Evolutionary conservation across 1,139 yeast genomes (phyloP).

Genomic region (Geotrichum klebahnii): DNA sequence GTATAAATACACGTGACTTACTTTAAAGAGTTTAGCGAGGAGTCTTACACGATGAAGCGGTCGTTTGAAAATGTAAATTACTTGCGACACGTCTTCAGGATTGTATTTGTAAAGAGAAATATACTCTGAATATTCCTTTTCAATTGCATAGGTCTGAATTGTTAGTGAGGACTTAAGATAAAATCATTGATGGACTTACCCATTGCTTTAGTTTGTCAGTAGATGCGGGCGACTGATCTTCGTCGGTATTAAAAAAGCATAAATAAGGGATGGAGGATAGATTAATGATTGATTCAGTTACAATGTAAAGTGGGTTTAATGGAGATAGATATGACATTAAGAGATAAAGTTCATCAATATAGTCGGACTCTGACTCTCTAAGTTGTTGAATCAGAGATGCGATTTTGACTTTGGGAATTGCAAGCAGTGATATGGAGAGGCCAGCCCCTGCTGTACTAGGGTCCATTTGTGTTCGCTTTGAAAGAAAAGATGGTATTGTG

Average conservation of each 20-base stretch:
- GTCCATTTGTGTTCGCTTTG: neutral
- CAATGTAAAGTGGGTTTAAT: neutral
- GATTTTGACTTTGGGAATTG: conserved; percentile 2
- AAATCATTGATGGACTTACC: conserved; percentile 10
- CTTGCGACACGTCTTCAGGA: conserved; percentile 38
- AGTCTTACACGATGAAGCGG: conserved; percentile 44
- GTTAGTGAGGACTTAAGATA: neutral
- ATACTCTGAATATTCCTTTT: conserved; percentile 28
- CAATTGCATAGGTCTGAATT: conserved; percentile 9
- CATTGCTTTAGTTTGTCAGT: conserved; percentile 13
- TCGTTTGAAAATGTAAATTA: conserved; percentile 39
- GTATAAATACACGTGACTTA: conserved; percentile 24
- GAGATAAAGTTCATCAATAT: conserved; percentile 14
- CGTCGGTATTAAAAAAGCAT: neutral
- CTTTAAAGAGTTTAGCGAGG: conserved; percentile 34
- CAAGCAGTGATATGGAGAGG: neutral
- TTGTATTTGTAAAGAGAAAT: conserved; percentile 36
- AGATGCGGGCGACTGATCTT: neutral
- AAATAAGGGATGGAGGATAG: conserved; percentile 5
- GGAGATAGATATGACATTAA: conserved; percentile 5
- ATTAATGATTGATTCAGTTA: conserved; percentile 3
- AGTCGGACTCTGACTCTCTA: conserved; percentile 3
- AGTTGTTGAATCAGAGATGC: conserved; percentile 6
- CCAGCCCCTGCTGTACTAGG: neutral
- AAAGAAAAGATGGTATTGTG: neutral